Evolutionary conservation across 768 basidiomycete species (phyloP), one percentile per base, ranked within the genome.

Genomic region (Suillus variegatus): DNA sequence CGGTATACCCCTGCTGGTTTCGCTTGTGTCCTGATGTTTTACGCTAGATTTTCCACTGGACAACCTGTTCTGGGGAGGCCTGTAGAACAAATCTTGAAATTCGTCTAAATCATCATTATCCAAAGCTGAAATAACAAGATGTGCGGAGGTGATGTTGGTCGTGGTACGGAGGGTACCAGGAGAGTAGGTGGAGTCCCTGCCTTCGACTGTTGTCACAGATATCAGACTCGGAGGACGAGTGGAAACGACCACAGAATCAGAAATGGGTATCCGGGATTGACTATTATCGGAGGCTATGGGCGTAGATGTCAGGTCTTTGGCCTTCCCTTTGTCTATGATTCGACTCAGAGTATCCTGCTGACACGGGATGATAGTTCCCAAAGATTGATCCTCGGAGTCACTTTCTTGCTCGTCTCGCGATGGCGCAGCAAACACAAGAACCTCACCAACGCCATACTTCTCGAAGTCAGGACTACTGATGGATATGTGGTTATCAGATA

Each of bases 1-100:
- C 28, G 75, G 74, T 28, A 80, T 68, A 67, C 64, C 74, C 46
- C 46, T 70, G 64, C 51, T 35, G 58, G 32, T n/a, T 52, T 43
- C 20, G 22, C 22, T 40, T 5, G 44, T 25, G 14, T 70, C 71
- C 32, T 28, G 60, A 32, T 47, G n/a, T 40, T 51, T 65, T 14
- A 55, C 38, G 7, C 51, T 38, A 25, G 41, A 64, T 55, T 55
- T 55, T 35, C 12, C 54, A 35, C 54, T 55, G 54, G 54, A 55
- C 20, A n/a, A 6, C 14, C 47, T 54, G 20, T 49, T 0, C 28
- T 63, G 35, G 13, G 38, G 64, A 4, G 89, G 89, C 49, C 79
- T 80, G 73, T 89, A 92, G 75, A 93, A 93, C 9, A 93, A 79
- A 70, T 92, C 89, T 44, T 85, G 85, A 79, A 90, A 93, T 13